phyloP scores from a whole-genome alignment of 345 rosid genomes.

The Camelina hispida region DNA sequence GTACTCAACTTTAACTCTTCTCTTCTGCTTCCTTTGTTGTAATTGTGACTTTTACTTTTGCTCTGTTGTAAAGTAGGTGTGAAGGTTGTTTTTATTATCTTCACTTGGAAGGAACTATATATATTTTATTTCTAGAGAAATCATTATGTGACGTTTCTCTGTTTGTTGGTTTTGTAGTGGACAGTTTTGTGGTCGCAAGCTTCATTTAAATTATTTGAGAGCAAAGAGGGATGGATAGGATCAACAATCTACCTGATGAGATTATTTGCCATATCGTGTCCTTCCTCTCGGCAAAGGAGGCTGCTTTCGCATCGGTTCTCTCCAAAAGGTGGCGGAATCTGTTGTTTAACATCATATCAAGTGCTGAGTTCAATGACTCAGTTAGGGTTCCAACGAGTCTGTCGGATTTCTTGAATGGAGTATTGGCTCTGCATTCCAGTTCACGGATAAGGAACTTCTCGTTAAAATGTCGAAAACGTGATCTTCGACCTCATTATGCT shows the following conservation, averaged over 20 bases:
- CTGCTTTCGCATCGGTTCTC: background rate
- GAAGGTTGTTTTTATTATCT: no score
- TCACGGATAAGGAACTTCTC: background rate
- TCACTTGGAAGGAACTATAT: no score
- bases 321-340: conserved; percentile 8
- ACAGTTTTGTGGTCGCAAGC: background rate
- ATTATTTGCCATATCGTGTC: background rate
- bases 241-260: background rate
- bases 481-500: no score
- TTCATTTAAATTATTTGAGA: background rate
- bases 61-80: no score
- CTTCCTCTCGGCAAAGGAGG: conserved; percentile 6
- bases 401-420: background rate
- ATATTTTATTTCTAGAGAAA: no score
- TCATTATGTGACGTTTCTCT: no score
- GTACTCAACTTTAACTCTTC: no score
- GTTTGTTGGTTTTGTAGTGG: no score
- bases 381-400: background rate
- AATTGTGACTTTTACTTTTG: no score
- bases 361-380: background rate
- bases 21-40: no score
- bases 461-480: background rate
- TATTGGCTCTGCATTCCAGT: background rate
- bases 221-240: background rate
- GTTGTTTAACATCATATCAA: background rate